Evolutionary conservation across 371 early-diverging fungal genomes (phyloP), one percentile per base, ranked within the genome.

Genomic region (Apophysomyces variabilis): DNA sequence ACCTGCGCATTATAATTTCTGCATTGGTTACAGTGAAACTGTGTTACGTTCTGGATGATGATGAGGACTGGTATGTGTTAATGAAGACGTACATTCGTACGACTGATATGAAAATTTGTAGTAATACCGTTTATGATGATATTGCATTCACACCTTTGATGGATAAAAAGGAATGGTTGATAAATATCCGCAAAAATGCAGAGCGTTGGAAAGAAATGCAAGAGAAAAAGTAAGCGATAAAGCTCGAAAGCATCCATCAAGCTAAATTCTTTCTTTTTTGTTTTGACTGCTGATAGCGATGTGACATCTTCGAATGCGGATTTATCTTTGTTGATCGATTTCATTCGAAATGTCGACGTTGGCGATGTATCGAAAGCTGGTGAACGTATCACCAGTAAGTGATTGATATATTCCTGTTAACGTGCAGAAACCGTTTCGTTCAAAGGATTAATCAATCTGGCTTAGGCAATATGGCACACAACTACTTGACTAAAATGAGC

Each of bases 1-100:
- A 62, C 1, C 44, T 60, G 1, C 37, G 57, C 5, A 3, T 65
- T 7, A 61, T 73, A 65, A 60, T 71, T 1, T 58, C 59, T 57
- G 69, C 71, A 13, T 43, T 76, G 18, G 46, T 54, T 35, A 32
- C 66, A 12, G 66, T 62, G 13, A 76, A 76, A 37, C 1, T 71
- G 0, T 9, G 66, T 9, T 73, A 76, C 44, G 63, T 38, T 14
- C 38, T 76, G 16, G 71, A 65, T 54, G 69, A 66, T 39, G 36
- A 47, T 9, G n/a, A 36, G 45, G 18, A 37, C 67, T 69, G 63
- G 39, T 38, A 37, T 38, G 64, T 39, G n/a, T 21, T 9, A 14
- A 11, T n/a, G 4, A 47, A 9, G 18, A 18, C 47, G 7, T n/a
- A 47, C 11, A n/a, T n/a, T 14, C 11, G 16, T n/a, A 1, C 4